These are phyloP conservation scores for Jaapia argillacea DNA, from an alignment of 768 basidiomycete genomes.

Conservation along the genomic window DNA sequence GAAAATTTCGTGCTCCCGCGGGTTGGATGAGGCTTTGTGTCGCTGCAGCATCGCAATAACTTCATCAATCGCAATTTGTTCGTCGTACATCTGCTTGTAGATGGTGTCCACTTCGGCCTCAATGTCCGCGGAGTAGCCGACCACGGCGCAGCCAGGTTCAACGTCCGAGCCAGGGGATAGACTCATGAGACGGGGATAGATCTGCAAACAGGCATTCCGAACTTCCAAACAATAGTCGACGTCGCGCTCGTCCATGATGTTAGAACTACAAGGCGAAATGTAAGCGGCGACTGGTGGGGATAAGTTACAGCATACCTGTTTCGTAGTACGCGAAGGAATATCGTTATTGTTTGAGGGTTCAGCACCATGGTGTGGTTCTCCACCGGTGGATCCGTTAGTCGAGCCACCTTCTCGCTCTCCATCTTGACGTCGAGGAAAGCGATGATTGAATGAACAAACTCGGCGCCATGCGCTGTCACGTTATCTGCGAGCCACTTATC, in stretches of 20 bases:
- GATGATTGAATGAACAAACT: slow-evolving; percentile 82
- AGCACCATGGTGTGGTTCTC: slow-evolving; percentile 80
- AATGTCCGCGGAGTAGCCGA: slow-evolving; percentile 81
- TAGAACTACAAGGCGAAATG: slow-evolving; percentile 37
- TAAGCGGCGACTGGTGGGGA: neutral
- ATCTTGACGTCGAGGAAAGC: slow-evolving; percentile 90
- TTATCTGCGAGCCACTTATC: slow-evolving; percentile 96
- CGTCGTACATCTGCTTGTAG: slow-evolving; percentile 98
- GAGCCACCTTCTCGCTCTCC: slow-evolving; percentile 72
- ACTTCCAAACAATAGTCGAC: slow-evolving; percentile 84
- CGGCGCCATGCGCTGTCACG: slow-evolving; percentile 68
- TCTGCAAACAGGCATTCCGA: slow-evolving; percentile 85
- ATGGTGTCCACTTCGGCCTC: slow-evolving; percentile 91
- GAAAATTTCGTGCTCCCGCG: slow-evolving; percentile 90
- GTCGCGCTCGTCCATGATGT: slow-evolving; percentile 67
- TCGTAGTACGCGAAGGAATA: slow-evolving; percentile 84
- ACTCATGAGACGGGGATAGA: slow-evolving; percentile 94
- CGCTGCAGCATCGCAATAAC: slow-evolving; percentile 83
- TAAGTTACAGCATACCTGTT: slow-evolving; percentile 45
- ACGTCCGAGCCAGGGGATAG: slow-evolving; percentile 76
- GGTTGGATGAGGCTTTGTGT: slow-evolving; percentile 72
- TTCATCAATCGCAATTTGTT: slow-evolving; percentile 88
- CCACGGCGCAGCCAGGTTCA: slow-evolving; percentile 87
- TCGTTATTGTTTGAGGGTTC: slow-evolving; percentile 82
- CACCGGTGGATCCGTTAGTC: slow-evolving; percentile 67